Base-by-base conservation (phyloP, 331 rosid species). In the Stylosanthes scabra region DNA sequence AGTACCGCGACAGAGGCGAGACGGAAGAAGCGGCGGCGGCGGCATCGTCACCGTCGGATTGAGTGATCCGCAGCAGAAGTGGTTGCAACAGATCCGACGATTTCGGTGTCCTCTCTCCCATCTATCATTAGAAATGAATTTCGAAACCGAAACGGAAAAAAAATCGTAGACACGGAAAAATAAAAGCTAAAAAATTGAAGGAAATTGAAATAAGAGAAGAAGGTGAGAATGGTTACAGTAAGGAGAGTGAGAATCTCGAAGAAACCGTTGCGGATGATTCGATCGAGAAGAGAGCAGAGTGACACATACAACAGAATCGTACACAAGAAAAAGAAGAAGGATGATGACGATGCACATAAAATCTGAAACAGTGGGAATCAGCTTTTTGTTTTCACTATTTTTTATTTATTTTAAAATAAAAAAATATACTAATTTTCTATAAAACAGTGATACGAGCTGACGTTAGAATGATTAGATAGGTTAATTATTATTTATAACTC, bases 61-160 rank as follows among this genome's bases (percentile, higher is more conserved):
- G 67, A 13, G 59, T 82, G 28, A 16, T 13, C 27, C 78, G 82
- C 68, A 83, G 59, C n/a, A 65, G 28, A 27, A 61, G 70, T 51
- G 85, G 78, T 51, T 84, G 78, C 10, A 83, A 74, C 7, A 88
- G 78, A 78, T 71, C 82, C 29, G 83, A 70, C 56, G 81, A 86
- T 74, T 81, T 83, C 28, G 80, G 62, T 10, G 85, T 11, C 16
- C 73, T 80, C 68, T 80, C 89, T 63, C 83, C 88, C 91, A 40
- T 87, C 70, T 71, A 72, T 86, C 83, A 84, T 86, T 74, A 49
- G 15, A 49, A 49, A 12, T 14, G 14, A 12, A 3, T 49, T 49
- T 49, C n/a, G 3, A 74, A 41, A 52, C 7, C n/a, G n/a, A n/a
- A n/a, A n/a, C n/a, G n/a, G 57, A 51, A 15, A n/a, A 1, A 41